Evolutionary conservation across 805 yeast genomes (phyloP).

Genomic region (Yamadazyma nakazawae): DNA sequence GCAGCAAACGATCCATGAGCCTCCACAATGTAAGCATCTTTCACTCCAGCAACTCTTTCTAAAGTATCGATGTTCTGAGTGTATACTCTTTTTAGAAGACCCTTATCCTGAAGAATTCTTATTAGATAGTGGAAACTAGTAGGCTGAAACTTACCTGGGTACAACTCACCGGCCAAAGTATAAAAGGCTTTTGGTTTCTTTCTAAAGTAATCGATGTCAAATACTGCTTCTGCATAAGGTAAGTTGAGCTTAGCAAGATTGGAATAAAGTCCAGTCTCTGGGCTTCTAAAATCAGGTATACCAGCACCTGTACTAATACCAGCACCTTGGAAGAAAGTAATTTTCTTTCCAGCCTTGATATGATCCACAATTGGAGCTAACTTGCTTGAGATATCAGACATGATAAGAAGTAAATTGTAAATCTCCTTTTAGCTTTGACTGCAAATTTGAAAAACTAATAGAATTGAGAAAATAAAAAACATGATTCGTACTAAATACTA

Average conservation of each 20-base stretch:
- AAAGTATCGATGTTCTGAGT: conserved; percentile 93
- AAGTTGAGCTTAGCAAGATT: conserved; percentile 69
- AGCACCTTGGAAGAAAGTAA: conserved; percentile 81
- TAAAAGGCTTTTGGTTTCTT: conserved; percentile 82
- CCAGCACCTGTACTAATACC: conserved; percentile 94
- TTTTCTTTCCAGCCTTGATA: conserved; percentile 36
- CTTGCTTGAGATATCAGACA: conserved; percentile 8
- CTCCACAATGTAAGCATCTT: conserved; percentile 64
- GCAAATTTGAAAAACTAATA: background rate
- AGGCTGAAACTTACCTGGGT: conserved; percentile 85
- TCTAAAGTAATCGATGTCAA: conserved; percentile 79
- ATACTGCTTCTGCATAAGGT: conserved; percentile 95
- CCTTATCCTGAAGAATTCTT: conserved; percentile 61
- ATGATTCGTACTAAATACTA: too few species aligned
- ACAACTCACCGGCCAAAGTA: conserved; percentile 76
- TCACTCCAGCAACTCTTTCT: conserved; percentile 80
- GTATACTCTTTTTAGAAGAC: conserved; percentile 63
- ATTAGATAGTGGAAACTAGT: conserved; percentile 78
- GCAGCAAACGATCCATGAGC: conserved; percentile 94
- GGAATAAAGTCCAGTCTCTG: conserved; percentile 83
- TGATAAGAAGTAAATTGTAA: background rate
- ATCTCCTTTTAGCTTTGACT: background rate
- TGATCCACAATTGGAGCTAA: conserved; percentile 30
- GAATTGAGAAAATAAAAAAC: too few species aligned
- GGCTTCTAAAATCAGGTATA: conserved; percentile 92